Evolutionary conservation across 2,329 filamentous ascomycete species (phyloP).

Genomic region (Trichothecium roseum): DNA sequence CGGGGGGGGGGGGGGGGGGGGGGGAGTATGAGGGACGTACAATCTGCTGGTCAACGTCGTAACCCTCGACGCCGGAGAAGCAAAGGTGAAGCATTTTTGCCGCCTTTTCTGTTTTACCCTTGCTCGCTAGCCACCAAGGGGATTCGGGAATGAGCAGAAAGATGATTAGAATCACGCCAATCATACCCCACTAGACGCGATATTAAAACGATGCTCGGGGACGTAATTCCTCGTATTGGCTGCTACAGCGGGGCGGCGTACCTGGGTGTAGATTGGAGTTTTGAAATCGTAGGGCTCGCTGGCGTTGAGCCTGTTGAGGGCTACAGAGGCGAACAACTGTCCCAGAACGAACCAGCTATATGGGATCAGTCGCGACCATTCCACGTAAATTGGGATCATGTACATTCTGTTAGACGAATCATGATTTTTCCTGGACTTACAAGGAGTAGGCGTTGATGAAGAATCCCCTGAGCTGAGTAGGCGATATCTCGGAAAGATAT

Average conservation of each 20-base stretch:
- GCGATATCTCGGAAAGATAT: conserved; percentile 27
- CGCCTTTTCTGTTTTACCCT: conserved; percentile 19
- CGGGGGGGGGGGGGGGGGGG: too few relatives aligned
- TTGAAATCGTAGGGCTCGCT: conserved; percentile 21
- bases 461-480: conserved; percentile 25
- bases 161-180: conserved; percentile 23
- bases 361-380: not conserved
- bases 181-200: conserved; percentile 29
- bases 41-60: conserved; percentile 20
- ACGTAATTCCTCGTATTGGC: not conserved
- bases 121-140: conserved; percentile 25
- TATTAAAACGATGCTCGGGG: not conserved
- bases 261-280: conserved; percentile 28
- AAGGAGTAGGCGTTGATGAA: conserved; percentile 27
- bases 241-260: conserved; percentile 8
- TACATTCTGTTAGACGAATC: not conserved
- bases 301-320: conserved; percentile 22
- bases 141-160: conserved; percentile 24
- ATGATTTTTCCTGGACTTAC: conserved; percentile 10
- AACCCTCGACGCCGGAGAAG: conserved; percentile 19
- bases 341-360: conserved; percentile 29
- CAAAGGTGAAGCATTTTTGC: conserved; percentile 14
- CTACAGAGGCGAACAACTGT: conserved; percentile 29
- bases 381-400: not conserved
- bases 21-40: conserved; percentile 12